These are phyloP conservation scores for Heterobasidion annosum DNA, from an alignment of 1,284 basidiomycete genomes.

Conservation along the genomic window DNA sequence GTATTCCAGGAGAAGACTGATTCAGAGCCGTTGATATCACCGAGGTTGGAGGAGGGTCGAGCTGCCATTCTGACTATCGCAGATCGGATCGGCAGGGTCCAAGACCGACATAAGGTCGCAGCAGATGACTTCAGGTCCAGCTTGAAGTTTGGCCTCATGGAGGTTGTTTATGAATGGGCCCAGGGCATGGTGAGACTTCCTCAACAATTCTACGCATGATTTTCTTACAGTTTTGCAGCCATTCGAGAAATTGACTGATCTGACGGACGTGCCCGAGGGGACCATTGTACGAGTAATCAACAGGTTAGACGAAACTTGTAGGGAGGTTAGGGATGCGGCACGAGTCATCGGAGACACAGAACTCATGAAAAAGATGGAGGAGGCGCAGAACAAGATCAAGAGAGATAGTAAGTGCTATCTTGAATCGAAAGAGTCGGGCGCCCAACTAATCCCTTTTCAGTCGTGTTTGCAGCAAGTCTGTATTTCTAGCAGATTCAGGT, in stretches of 20 bases:
- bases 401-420: conserved; percentile 69
- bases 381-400: conserved; percentile 88
- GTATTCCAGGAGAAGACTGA: conserved; percentile 98
- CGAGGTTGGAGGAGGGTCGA: conserved; percentile 73
- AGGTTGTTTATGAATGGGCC: conserved; percentile 99
- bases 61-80: conserved; percentile 74
- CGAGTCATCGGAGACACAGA: conserved; percentile 95
- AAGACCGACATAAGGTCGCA: conserved; percentile 72
- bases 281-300: conserved; percentile 97
- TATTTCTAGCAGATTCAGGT: conserved; percentile 48
- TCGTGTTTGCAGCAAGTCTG: conserved; percentile 80
- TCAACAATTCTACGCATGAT: neutral
- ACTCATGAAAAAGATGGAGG: conserved; percentile 97
- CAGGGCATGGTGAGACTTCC: conserved; percentile 77
- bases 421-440: neutral
- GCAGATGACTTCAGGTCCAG: conserved; percentile 69
- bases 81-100: conserved; percentile 76
- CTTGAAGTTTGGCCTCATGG: conserved; percentile 85
- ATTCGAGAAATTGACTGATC: conserved; percentile 86
- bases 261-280: conserved; percentile 96
- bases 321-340: conserved; percentile 95
- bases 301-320: conserved; percentile 92
- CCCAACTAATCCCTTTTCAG: conserved; percentile 25
- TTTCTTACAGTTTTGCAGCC: conserved; percentile 44
- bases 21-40: conserved; percentile 71